Conservation (phyloP, 2,329 filamentous ascomycete genomes). For the Lachnellula arida region DNA sequence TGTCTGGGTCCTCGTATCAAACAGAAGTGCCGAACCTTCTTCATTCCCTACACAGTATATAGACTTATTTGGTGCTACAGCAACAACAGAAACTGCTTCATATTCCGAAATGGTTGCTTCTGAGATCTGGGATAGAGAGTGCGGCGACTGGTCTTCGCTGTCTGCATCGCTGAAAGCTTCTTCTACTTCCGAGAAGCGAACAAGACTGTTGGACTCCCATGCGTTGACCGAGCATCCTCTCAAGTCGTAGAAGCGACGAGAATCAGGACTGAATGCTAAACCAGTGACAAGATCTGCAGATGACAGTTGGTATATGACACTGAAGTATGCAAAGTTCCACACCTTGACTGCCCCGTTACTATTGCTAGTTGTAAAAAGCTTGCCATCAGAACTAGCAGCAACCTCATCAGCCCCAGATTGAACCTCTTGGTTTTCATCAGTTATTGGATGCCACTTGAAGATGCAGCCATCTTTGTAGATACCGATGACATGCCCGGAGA, state of each 20-base stretch:
- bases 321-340: constrained; percentile 10
- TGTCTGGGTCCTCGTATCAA: not conserved
- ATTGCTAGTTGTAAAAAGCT: constrained; percentile 7
- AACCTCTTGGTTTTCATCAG: constrained; percentile 3
- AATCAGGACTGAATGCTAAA: constrained; percentile 23
- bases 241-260: constrained; percentile 20
- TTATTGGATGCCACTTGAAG: constrained; percentile 16
- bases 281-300: not conserved
- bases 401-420: not conserved
- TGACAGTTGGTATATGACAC: constrained; percentile 13
- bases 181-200: constrained; percentile 13
- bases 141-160: not conserved
- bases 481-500: constrained; percentile 7
- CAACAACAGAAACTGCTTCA: constrained; percentile 7
- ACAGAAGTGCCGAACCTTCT: constrained; percentile 1
- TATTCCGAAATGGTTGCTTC: not conserved
- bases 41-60: constrained; percentile 6
- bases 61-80: not conserved
- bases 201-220: constrained; percentile 25
- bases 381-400: constrained; percentile 10
- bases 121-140: constrained; percentile 1
- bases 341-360: constrained; percentile 5
- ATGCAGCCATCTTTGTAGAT: constrained; percentile 11
- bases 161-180: not conserved
- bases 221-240: constrained; percentile 19